A percentile compares a stretch with the other conserved stretches of the same genome.
Evolutionary conservation across 1,284 basidiomycete genomes (phyloP).

Genomic region (Moniliophthora roreri): DNA sequence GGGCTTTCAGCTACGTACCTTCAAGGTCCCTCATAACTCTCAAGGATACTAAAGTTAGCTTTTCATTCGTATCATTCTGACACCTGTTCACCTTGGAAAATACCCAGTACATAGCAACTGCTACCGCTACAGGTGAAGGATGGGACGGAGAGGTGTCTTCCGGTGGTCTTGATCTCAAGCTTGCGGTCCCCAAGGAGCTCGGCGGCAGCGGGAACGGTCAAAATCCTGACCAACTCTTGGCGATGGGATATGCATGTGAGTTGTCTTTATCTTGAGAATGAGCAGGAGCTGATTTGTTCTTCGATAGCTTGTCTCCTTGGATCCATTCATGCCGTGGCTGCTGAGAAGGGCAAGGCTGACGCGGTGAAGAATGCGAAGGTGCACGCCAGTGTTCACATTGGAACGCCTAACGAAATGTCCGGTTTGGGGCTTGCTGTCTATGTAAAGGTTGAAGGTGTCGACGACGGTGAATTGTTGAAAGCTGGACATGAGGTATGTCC

Average conservation of each 20-base stretch:
- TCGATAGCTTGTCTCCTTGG: slow-evolving; percentile 67
- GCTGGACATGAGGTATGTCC: slow-evolving; percentile 65
- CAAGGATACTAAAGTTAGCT: slow-evolving; percentile 12
- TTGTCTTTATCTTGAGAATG: not conserved
- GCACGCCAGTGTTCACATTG: slow-evolving; percentile 58
- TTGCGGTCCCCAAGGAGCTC: slow-evolving; percentile 32
- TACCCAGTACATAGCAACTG: slow-evolving; percentile 33
- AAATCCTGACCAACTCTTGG: slow-evolving; percentile 45
- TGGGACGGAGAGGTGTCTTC: slow-evolving; percentile 35
- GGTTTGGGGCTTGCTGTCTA: slow-evolving; percentile 69
- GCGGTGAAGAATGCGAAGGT: slow-evolving; percentile 58
- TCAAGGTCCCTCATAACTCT: slow-evolving; percentile 14
- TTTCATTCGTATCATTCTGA: not conserved
- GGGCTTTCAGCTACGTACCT: not conserved
- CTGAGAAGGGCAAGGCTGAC: slow-evolving; percentile 52
- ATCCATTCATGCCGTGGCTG: slow-evolving; percentile 59
- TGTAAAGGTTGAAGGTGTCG: slow-evolving; percentile 64
- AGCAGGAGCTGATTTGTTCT: not conserved
- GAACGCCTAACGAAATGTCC: slow-evolving; percentile 49
- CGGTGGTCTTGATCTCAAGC: slow-evolving; percentile 32
- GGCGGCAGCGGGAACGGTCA: slow-evolving; percentile 40
- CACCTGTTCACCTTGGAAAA: not conserved
- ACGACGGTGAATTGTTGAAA: slow-evolving; percentile 63
- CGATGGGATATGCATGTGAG: slow-evolving; percentile 17
- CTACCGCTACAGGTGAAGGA: slow-evolving; percentile 35